Base-by-base conservation (phyloP, 2,329 filamentous ascomycete species). In the Aspergillus piperis region DNA sequence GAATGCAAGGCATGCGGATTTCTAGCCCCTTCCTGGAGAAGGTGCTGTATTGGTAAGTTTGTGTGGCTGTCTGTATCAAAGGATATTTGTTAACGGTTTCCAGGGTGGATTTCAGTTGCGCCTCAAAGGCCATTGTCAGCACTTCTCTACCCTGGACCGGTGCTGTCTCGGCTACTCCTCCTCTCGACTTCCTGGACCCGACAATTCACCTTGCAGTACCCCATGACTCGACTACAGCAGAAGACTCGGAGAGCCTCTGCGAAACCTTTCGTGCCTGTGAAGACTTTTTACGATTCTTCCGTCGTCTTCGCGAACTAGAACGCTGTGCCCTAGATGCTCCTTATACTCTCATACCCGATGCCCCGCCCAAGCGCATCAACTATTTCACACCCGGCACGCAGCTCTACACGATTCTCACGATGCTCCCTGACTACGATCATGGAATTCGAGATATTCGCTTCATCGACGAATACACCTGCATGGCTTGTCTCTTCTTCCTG, bases 61-160 rank as follows among this genome's bases (percentile, higher is more conserved):
- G 25, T 17, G 8, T 3, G 4, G 11, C 8, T 13, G 23, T 17
- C 21, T n/a, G 3, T 21, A 4, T 41, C 8, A 6, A 13, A 42
- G 5, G 10, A 23, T 21, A 13, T 44, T 21, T 53, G 42, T 56
- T 64, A 17, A 67, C 57, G 13, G 6, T 21, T 3, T 8, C 5
- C 49, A 73, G 71, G 71, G 71, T 73, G 27, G 71, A 73, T 59
- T 70, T 71, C 47, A 71, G 67, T 52, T 72, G 71, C 52, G 71
- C 69, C 27, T 63, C 70, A 30, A 71, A 71, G 36, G 70, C 71
- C 17, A 70, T 72, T 38, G 65, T 71, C 47, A 62, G 65, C 39
- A 66, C 69, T 23, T 66, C 66, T 41, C 63, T 73, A 27, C 71
- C 71, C 10, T 73, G 71, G 71, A 73, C 70, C 19, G 70, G 69